Percentiles rank a stretch among this genome's conserved stretches.
Evolutionary conservation across 2,329 filamentous ascomycete species (phyloP).

Genomic region (Biscogniauxia mediterranea): DNA sequence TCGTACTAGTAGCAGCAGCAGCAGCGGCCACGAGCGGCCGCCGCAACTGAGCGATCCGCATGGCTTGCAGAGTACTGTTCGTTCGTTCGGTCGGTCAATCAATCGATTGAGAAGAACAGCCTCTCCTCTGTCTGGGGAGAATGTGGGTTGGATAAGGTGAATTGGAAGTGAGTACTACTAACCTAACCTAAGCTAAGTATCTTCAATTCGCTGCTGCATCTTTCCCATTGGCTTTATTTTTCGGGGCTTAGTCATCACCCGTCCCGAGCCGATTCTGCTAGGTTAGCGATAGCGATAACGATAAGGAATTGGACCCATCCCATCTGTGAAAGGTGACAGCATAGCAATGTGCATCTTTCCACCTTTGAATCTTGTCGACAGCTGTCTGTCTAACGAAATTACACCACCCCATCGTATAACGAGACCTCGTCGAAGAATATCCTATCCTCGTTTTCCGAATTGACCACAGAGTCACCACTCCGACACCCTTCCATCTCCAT

Average conservation of each 20-base stretch:
- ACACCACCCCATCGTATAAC: too few relatives aligned
- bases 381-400: too few relatives aligned
- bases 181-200: too few relatives aligned
- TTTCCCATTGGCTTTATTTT: slow-evolving; percentile 27
- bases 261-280: too few relatives aligned
- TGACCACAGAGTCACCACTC: too few relatives aligned
- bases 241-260: slow-evolving; percentile 36
- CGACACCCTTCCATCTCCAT: too few relatives aligned
- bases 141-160: slow-evolving; percentile 1
- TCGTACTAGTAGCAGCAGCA: slow-evolving; percentile 29
- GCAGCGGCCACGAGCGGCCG: slow-evolving; percentile 41
- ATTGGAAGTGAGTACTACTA: too few relatives aligned
- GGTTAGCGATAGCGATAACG: slow-evolving; percentile 17
- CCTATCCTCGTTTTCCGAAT: too few relatives aligned
- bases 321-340: slow-evolving; percentile 22
- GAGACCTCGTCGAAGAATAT: too few relatives aligned
- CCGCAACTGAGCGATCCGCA: slow-evolving; percentile 45
- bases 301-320: slow-evolving; percentile 20
- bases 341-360: slow-evolving; percentile 22
- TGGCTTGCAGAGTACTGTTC: slow-evolving; percentile 26
- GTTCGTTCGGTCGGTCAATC: slow-evolving; percentile 3
- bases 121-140: not conserved
- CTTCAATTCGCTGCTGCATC: too few relatives aligned
- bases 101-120: too few relatives aligned
- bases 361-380: too few relatives aligned